Conservation (phyloP, 768 basidiomycete species). For the Termitomyces sp. region DNA sequence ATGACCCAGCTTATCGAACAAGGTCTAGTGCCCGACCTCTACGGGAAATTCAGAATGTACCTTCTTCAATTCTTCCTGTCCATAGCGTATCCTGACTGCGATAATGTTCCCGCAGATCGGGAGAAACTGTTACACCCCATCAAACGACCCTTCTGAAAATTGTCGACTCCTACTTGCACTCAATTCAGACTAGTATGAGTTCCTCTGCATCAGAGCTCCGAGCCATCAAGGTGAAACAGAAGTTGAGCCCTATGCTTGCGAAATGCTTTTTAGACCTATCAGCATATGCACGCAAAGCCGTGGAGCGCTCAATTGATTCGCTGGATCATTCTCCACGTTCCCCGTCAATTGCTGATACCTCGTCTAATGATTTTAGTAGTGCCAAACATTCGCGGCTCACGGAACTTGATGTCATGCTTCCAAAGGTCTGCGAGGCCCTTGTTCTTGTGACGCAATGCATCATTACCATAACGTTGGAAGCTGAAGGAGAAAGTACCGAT, state of each 20-base stretch:
- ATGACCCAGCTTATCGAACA: constrained; percentile 61
- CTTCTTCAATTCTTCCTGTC: constrained; percentile 23
- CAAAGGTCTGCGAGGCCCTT: constrained; percentile 77
- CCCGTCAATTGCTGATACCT: background rate
- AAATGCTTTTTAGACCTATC: constrained; percentile 59
- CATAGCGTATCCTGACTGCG: constrained; percentile 10
- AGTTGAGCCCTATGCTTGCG: constrained; percentile 58
- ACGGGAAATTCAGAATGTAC: constrained; percentile 58
- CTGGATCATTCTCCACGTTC: constrained; percentile 10
- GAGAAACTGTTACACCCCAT: constrained; percentile 76
- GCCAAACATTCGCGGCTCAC: constrained; percentile 17
- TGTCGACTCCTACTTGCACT: constrained; percentile 79
- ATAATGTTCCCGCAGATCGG: constrained; percentile 36
- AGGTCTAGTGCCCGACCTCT: constrained; percentile 57
- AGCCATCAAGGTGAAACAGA: constrained; percentile 35
- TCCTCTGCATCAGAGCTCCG: constrained; percentile 27
- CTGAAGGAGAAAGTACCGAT: constrained; percentile 32
- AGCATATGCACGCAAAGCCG: constrained; percentile 50
- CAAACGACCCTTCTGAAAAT: constrained; percentile 88
- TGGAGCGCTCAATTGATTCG: constrained; percentile 43
- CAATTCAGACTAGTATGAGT: constrained; percentile 30
- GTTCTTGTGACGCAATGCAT: constrained; percentile 79
- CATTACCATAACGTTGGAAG: constrained; percentile 57
- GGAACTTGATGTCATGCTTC: constrained; percentile 66
- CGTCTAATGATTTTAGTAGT: constrained; percentile 4